Evolutionary conservation across 1,284 basidiomycete species (phyloP), one percentile per base, ranked within the genome.

Genomic region (Volvariella volvacea): DNA sequence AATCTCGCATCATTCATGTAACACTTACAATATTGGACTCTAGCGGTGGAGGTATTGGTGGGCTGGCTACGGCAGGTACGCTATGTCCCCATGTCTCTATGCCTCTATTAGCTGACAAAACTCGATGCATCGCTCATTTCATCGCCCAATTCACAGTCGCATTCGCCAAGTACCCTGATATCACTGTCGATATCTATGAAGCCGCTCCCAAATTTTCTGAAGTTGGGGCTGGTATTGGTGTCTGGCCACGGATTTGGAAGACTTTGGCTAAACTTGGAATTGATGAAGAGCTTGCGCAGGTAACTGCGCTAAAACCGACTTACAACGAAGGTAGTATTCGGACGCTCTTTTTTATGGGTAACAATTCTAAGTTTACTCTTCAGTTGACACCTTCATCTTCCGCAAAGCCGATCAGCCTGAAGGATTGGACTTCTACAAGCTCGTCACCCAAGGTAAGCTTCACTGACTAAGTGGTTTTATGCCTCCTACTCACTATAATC

Each of bases 181-280:
- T 36, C 34, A 20, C 14, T 15, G 34, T 36, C n/a, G 34, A 36
- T 36, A 40, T 40, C 15, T 40, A 40, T 17, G 39, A 40, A 10
- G 4, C 39, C 7, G 39, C 39, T 6, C 21, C 39, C 4, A 52
- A 58, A 42, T 65, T 73, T 42, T 52, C 60, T 14, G 65, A 66
- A 51, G 55, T 69, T 30, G 71, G 72, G 3, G 70, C 70, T 6
- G 70, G 69, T 4, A 63, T 76, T 22, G 69, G 65, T 1, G 51
- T 76, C 10, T 73, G 65, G 58, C 65, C 66, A 21, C 62, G 72
- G 42, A 53, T 61, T 9, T 64, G 64, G 70, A 57, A 63, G 52
- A 57, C 69, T 30, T 49, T 76, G 17, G 54, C 55, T 22, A 58
- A 58, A 39, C 50, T 76, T 12, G 71, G 70, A 14, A 53, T 76